Base-by-base conservation (phyloP, 306 rosid species). In the Sechiopsis laciniata region DNA sequence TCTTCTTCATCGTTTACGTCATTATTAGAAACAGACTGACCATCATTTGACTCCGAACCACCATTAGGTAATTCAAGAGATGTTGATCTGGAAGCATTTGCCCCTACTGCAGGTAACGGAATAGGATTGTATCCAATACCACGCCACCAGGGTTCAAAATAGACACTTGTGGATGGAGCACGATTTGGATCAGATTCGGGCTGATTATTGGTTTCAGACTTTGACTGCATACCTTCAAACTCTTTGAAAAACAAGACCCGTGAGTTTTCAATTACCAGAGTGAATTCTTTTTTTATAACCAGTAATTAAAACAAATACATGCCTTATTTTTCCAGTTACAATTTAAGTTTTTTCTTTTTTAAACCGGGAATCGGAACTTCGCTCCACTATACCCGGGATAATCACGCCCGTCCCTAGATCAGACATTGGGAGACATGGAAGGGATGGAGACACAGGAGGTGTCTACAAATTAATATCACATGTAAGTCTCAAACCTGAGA, bases 131-230 rank as follows among this genome's bases (percentile, higher is more conserved):
- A 89, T 26, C 88, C 97, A 71, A 42, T 75, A 54, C 77, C 84
- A 45, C 87, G 95, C 95, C 97, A 94, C 99, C 99, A 94, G 55
- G 95, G 97, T 81, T 94, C 97, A 22, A 80, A 51, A 80, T 81
- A 91, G 79, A 82, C 85, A 80, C 65, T 52, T 17, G 78, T 24
- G 1, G 89, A 85, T 26, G 85, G 87, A 82, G 87, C 79, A 17
- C 85, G 61, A 74, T 84, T 91, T 56, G 83, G 80, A 87, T 82
- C 85, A 48, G 87, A 70, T 72, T 77, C 82, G 20, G 74, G 77
- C 61, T 50, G 85, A 71, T 86, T 85, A 58, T 83, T 80, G 75
- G 84, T 82, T 75, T 82, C 91, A 74, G 95, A 79, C 79, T 89
- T 88, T 32, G 95, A 80, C 83, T 83, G 97, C 97, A 94, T 94